These are phyloP conservation scores for Colletotrichum lini DNA, from an alignment of 2,329 filamentous ascomycete species.

Conservation along the genomic window DNA sequence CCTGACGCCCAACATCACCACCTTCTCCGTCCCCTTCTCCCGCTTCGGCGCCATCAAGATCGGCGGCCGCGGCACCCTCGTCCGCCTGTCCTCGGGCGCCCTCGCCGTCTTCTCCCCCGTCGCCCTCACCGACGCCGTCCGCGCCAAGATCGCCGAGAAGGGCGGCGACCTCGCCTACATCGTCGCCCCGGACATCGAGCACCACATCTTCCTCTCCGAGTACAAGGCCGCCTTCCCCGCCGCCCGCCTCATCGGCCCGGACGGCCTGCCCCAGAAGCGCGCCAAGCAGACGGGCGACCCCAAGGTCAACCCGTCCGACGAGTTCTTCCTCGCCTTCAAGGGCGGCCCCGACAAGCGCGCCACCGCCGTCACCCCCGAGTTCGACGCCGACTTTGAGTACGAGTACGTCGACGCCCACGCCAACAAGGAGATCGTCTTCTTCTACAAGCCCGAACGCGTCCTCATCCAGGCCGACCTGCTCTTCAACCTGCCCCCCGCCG, in stretches of 20 bases:
- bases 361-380: conserved; percentile 77
- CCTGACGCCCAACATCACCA: conserved; percentile 83
- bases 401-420: conserved; percentile 86
- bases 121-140: conserved; percentile 83
- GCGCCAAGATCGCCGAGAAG: conserved; percentile 72
- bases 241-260: conserved; percentile 85
- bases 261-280: conserved; percentile 88
- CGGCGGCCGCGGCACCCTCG: conserved; percentile 88
- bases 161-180: conserved; percentile 85
- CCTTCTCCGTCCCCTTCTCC: conserved; percentile 85
- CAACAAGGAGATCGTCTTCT: conserved; percentile 91
- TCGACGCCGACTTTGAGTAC: conserved; percentile 87
- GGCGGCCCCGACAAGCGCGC: conserved; percentile 64
- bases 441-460: conserved; percentile 83
- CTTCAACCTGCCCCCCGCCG: conserved; percentile 89
- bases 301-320: conserved; percentile 58
- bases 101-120: conserved; percentile 95
- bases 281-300: conserved; percentile 69
- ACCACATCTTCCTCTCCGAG: conserved; percentile 92
- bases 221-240: conserved; percentile 86
- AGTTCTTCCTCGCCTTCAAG: conserved; percentile 79
- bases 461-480: conserved; percentile 92
- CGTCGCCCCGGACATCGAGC: conserved; percentile 89
- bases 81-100: conserved; percentile 75
- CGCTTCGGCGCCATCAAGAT: conserved; percentile 86